phyloP scores from a whole-genome alignment of 805 yeast species.

The Candida patagonica region DNA sequence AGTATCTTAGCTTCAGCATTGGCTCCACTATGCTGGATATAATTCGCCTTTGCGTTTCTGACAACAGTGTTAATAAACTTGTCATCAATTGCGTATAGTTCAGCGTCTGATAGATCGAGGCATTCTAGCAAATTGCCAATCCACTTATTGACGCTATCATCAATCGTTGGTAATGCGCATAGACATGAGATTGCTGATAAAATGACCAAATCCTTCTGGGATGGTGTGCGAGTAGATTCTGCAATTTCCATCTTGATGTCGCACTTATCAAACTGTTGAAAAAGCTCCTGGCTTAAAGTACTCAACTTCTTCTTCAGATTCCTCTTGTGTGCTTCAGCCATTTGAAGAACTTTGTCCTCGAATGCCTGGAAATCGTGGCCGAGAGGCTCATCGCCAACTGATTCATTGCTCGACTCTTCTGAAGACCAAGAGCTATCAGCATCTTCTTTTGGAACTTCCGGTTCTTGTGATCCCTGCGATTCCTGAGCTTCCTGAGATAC shows the following conservation, averaged over 20 bases:
- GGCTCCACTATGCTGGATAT: not conserved
- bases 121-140: not conserved
- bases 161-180: not conserved
- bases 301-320: not conserved
- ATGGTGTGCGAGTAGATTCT: not conserved
- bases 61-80: not conserved
- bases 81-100: not conserved
- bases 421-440: too few species aligned
- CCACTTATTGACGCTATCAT: constrained; percentile 1
- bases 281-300: not conserved
- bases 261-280: not conserved
- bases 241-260: not conserved
- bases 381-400: too few species aligned
- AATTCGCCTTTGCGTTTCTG: constrained; percentile 1
- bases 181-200: constrained; percentile 1
- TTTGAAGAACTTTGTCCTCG: not conserved
- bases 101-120: not conserved
- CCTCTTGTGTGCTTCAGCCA: not conserved
- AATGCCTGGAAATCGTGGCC: not conserved
- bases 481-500: too few species aligned
- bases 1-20: not conserved
- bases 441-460: too few species aligned
- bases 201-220: not conserved
- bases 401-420: too few species aligned
- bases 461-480: too few species aligned